Conservation (phyloP, 768 basidiomycete species). For the Psilocybe subaeruginosa region DNA sequence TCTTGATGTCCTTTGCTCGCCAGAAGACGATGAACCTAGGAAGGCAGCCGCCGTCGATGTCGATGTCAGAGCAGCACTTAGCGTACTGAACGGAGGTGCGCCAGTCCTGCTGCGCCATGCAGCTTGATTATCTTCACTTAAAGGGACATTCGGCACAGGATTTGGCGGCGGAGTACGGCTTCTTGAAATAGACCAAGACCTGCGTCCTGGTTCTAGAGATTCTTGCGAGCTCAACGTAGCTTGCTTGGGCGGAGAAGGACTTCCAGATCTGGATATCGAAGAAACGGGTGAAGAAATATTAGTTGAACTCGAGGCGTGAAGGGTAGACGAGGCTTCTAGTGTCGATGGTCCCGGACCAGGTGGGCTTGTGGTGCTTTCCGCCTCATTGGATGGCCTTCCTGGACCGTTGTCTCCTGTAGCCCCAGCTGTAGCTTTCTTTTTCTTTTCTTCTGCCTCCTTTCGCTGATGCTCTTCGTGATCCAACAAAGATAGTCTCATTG, state of each 20-base stretch:
- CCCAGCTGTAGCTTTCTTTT: constrained; percentile 47
- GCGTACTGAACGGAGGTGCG: constrained; percentile 46
- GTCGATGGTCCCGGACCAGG: constrained; percentile 37
- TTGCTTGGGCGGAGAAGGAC: constrained; percentile 21
- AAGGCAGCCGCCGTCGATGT: constrained; percentile 50
- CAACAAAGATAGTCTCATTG: constrained; percentile 92
- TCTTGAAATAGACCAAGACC: constrained; percentile 37
- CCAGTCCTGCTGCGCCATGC: constrained; percentile 35
- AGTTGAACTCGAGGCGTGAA: constrained; percentile 30
- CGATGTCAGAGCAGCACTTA: constrained; percentile 47
- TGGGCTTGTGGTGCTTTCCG: constrained; percentile 20
- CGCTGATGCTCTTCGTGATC: constrained; percentile 95
- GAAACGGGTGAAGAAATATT: constrained; percentile 27
- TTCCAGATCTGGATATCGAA: constrained; percentile 18
- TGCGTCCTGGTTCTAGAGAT: constrained; percentile 25
- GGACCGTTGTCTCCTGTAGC: constrained; percentile 34
- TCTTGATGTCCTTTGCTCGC: constrained; percentile 12
- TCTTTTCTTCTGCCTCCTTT: constrained; percentile 72
- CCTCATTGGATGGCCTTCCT: constrained; percentile 19
- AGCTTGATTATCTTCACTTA: constrained; percentile 31
- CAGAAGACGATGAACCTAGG: constrained; percentile 25
- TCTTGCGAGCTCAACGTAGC: constrained; percentile 26
- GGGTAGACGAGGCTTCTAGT: constrained; percentile 28
- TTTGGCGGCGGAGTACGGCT: constrained; percentile 36
- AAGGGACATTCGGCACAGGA: constrained; percentile 26